A percentile compares a stretch with the other conserved stretches of the same genome.
phyloP scores from a whole-genome alignment of 352 stramenopile genomes.

The Phytophthora macrochlamydospora region DNA sequence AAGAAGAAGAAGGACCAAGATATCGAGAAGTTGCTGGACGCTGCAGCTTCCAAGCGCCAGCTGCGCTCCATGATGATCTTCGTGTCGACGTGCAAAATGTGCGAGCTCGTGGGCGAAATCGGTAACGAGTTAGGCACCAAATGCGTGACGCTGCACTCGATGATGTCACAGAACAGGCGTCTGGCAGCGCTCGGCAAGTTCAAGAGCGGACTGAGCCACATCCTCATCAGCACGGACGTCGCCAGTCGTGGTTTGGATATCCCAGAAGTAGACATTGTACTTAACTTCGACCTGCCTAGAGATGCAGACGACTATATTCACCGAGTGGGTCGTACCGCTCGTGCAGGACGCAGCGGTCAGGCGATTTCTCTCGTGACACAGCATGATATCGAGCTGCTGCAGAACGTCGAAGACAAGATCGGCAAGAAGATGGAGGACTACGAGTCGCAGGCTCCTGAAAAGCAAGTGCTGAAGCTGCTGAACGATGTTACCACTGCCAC shows the following conservation, averaged over 20 bases:
- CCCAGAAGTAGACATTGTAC: slow-evolving; percentile 94
- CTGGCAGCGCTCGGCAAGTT: slow-evolving; percentile 97
- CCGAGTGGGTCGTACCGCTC: slow-evolving; percentile 95
- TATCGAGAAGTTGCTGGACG: slow-evolving; percentile 29
- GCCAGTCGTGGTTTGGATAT: slow-evolving; percentile 97
- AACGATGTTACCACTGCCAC: slow-evolving; percentile 95
- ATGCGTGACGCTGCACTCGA: slow-evolving; percentile 96
- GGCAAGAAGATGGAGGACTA: slow-evolving; percentile 93
- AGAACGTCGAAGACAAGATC: slow-evolving; percentile 94
- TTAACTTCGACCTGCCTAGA: slow-evolving; percentile 97
- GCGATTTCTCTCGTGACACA: slow-evolving; percentile 96
- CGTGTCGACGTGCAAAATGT: slow-evolving; percentile 96
- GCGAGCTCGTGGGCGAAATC: slow-evolving; percentile 94
- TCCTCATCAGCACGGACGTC: slow-evolving; percentile 98
- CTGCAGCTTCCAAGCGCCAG: slow-evolving; percentile 32
- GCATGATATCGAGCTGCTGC: slow-evolving; percentile 93
- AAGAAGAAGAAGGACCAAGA: slow-evolving; percentile 46
- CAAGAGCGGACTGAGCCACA: slow-evolving; percentile 91
- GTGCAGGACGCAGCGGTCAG: slow-evolving; percentile 89
- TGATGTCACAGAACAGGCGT: slow-evolving; percentile 95
- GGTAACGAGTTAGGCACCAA: slow-evolving; percentile 92
- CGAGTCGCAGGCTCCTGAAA: slow-evolving; percentile 75
- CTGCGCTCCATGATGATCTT: slow-evolving; percentile 96
- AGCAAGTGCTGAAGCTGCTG: slow-evolving; percentile 95
- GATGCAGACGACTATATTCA: slow-evolving; percentile 98